Percentiles rank a stretch among this genome's conserved stretches.
phyloP scores from a whole-genome alignment of 768 basidiomycete species.

The Suillus clintonianus region DNA sequence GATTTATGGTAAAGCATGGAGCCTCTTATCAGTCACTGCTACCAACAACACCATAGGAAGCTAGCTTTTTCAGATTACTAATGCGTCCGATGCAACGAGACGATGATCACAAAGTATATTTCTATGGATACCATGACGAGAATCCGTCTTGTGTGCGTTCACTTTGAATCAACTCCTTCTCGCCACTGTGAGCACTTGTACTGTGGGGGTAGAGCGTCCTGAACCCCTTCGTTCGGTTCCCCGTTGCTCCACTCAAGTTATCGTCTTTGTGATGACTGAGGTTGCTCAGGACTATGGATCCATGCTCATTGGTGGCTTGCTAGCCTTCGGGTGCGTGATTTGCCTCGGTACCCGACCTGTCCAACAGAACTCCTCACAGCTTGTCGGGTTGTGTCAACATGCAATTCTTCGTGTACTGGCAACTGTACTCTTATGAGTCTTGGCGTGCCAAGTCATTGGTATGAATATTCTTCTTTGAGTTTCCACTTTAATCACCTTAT shows the following conservation, averaged over 20 bases:
- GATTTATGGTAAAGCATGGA: not conserved
- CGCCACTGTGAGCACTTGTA: not conserved
- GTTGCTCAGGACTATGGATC: constrained; percentile 16
- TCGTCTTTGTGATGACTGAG: constrained; percentile 3
- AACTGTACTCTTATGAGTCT: constrained; percentile 12
- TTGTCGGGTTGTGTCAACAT: constrained; percentile 27
- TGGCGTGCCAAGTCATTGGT: constrained; percentile 19
- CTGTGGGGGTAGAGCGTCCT: not conserved
- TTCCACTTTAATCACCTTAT: not conserved
- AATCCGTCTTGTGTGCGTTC: not conserved
- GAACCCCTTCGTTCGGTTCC: not conserved
- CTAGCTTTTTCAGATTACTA: not conserved
- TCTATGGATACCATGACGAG: not conserved
- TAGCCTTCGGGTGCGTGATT: constrained; percentile 19
- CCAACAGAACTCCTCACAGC: constrained; percentile 6
- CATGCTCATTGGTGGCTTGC: constrained; percentile 20
- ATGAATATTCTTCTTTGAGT: not conserved
- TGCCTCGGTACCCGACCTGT: not conserved
- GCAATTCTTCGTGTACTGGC: constrained; percentile 26
- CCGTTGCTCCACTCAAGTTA: not conserved
- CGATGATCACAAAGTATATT: no score
- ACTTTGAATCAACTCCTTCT: not conserved
- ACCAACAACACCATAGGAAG: not conserved
- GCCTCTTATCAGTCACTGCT: not conserved
- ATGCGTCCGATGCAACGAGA: no score